Evolutionary conservation across 2,329 filamentous ascomycete genomes (phyloP).

Genomic region (Fusarium nurragi): DNA sequence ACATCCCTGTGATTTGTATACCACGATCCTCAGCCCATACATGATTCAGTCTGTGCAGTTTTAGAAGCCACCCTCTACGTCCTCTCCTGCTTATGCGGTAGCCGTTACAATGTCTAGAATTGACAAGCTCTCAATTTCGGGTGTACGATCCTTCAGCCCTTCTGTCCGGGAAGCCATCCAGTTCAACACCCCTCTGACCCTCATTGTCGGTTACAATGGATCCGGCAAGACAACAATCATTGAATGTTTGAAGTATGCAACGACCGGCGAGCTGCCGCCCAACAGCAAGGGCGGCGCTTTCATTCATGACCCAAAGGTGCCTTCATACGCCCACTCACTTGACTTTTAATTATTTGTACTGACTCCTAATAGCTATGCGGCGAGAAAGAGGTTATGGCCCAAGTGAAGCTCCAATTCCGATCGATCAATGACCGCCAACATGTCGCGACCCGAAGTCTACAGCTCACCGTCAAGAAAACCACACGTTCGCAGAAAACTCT

Average conservation of each 20-base stretch:
- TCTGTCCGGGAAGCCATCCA: conserved; percentile 78
- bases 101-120: conserved; percentile 74
- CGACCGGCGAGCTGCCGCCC: conserved; percentile 90
- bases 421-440: conserved; percentile 81
- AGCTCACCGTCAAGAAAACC: conserved; percentile 86
- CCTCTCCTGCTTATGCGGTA: conserved; percentile 20
- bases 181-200: conserved; percentile 89
- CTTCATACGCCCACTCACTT: background rate
- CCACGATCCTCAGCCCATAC: background rate
- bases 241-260: conserved; percentile 97
- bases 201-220: conserved; percentile 97
- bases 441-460: conserved; percentile 84
- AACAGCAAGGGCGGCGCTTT: conserved; percentile 93
- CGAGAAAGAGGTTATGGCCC: conserved; percentile 88
- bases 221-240: conserved; percentile 99
- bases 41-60: background rate
- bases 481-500: conserved; percentile 82
- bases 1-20: background rate
- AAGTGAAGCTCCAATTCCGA: conserved; percentile 89
- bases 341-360: conserved; percentile 1
- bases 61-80: background rate
- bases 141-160: conserved; percentile 86
- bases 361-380: conserved; percentile 67
- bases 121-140: conserved; percentile 87
- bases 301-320: conserved; percentile 92